Conservation (phyloP, 306 rosid genomes). For the Gynostemma pentaphyllum region DNA sequence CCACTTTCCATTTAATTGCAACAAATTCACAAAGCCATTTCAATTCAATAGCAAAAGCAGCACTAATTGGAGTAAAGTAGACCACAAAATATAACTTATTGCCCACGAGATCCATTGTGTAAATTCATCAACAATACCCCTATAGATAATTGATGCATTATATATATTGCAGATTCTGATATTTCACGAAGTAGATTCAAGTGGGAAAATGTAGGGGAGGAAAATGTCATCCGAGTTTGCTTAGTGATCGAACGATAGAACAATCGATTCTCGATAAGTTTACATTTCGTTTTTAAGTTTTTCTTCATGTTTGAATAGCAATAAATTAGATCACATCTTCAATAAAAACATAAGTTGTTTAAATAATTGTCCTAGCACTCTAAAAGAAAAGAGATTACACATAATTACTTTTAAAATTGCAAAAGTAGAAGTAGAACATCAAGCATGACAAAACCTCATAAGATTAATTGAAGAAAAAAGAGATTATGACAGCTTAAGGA, state of each 20-base stretch:
- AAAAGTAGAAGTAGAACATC: slow-evolving; percentile 2
- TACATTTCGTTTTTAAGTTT: no score
- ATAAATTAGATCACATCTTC: no score
- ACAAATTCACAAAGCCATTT: no score
- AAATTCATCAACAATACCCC: no score
- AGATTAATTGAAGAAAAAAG: neutral
- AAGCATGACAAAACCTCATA: neutral
- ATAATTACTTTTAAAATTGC: neutral
- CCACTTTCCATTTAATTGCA: slow-evolving; percentile 3
- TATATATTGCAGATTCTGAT: neutral
- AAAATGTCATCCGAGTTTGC: no score
- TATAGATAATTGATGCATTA: no score
- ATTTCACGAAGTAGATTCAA: neutral
- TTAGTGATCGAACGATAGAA: no score
- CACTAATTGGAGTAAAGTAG: slow-evolving; percentile 2
- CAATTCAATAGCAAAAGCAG: slow-evolving; percentile 1
- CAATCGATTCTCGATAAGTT: no score
- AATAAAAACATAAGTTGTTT: no score
- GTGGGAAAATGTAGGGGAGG: no score
- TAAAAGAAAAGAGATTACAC: neutral
- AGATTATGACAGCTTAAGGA: neutral
- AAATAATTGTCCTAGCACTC: no score
- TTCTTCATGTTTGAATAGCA: no score
- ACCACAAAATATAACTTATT: neutral
- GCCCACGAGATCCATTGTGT: neutral